Conservation (phyloP, 2,329 filamentous ascomycete genomes). For the Ceratocystis diversiconidia region DNA sequence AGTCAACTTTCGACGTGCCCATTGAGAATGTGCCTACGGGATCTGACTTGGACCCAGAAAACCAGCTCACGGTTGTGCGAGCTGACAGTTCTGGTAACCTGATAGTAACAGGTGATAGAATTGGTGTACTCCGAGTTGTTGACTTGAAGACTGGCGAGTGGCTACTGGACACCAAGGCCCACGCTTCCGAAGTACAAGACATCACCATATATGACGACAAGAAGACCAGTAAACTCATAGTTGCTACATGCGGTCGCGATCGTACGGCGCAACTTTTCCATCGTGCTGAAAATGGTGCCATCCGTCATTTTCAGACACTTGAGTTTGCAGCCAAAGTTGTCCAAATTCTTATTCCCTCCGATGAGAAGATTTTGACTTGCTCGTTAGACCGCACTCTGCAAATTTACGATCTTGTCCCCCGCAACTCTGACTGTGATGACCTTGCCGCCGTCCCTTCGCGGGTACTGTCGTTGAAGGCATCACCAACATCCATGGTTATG, state of each 20-base stretch:
- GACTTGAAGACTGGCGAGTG: slow-evolving; percentile 47
- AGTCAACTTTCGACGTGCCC: slow-evolving; percentile 48
- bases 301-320: slow-evolving; percentile 78
- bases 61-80: slow-evolving; percentile 46
- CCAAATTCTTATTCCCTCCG: slow-evolving; percentile 57
- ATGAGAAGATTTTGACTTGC: slow-evolving; percentile 66
- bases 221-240: slow-evolving; percentile 41
- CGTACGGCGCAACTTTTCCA: slow-evolving; percentile 87
- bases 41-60: slow-evolving; percentile 37
- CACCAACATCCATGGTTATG: slow-evolving; percentile 71
- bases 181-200: slow-evolving; percentile 71
- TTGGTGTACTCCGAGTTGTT: slow-evolving; percentile 64
- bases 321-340: slow-evolving; percentile 83
- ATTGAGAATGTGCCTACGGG: slow-evolving; percentile 47
- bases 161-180: slow-evolving; percentile 64
- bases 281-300: slow-evolving; percentile 35
- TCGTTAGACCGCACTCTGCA: slow-evolving; percentile 81
- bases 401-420: slow-evolving; percentile 61
- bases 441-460: slow-evolving; percentile 65
- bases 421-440: slow-evolving; percentile 47
- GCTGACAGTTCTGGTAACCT: slow-evolving; percentile 47
- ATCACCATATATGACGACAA: slow-evolving; percentile 54
- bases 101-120: slow-evolving; percentile 72
- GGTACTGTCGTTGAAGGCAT: slow-evolving; percentile 70
- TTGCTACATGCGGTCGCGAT: slow-evolving; percentile 77